Base-by-base conservation (phyloP, 2,329 filamentous ascomycete genomes). In the Aspergillus sp. region DNA sequence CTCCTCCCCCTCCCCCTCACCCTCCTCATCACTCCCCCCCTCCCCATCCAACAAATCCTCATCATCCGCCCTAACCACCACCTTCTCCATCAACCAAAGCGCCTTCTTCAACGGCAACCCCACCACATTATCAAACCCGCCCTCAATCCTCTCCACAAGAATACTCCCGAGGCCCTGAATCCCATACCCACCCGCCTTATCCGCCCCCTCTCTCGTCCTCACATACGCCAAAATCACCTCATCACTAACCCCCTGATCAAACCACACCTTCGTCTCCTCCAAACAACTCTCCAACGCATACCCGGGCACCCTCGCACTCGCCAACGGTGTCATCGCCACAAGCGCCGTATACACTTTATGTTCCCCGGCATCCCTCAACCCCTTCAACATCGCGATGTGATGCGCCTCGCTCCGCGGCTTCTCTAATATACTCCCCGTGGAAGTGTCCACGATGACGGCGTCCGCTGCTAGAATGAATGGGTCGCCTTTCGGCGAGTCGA, bases 181-280 rank as follows among this genome's bases (percentile, higher is more conserved):
- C 1, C 92, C 95, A 76, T 99, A 99, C 0, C 95, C 95, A 2
- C 95, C 95, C 0, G 95, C 95, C 82, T 98, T 99, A 77, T 98
- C 95, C 10, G 87, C 92, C 2, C 95, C 95, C 81, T 99, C 95
- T 58, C 94, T 84, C 21, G 94, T 97, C 61, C 73, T 72, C 54
- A 84, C 82, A 74, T 84, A 84, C 56, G 85, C 85, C 68, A 91
- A 81, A 61, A 98, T 88, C 67, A 97, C 85, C 61, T 96, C 92
- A 78, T 99, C 94, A 13, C 87, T 87, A 4, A 89, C 82, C 47
- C 84, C 85, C 60, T 82, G 78, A 72, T 92, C 91, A 77, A 99
- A 99, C 72, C 85, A 87, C n/a, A 99, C 95, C 63, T 83, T 85
- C 48, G 94, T 98, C 82, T 97, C 93, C 80, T 98, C 94, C 5